A percentile compares a stretch with the other conserved stretches of the same genome.
Evolutionary conservation across 352 stramenopile species (phyloP).

Genomic region (Blastocystis sp.): DNA sequence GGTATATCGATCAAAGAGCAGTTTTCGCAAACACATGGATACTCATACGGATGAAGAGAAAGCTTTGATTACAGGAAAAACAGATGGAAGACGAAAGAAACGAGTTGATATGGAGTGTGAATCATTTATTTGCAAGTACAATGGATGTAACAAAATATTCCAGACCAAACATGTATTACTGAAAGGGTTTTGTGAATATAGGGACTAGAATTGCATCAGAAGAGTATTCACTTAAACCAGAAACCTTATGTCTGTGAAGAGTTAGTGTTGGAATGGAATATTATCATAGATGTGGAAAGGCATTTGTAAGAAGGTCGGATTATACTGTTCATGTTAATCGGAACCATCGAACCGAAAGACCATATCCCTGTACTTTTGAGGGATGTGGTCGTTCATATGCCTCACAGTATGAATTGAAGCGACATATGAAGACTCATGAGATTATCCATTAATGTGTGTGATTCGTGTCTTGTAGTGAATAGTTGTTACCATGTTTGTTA

Average conservation of each 20-base stretch:
- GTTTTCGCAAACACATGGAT: not conserved
- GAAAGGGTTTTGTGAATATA: not conserved
- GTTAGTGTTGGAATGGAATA: not conserved
- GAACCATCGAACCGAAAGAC: not conserved
- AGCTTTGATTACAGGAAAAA: not conserved
- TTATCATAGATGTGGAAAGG: constrained; percentile 25
- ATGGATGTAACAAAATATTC: not conserved
- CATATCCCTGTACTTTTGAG: constrained; percentile 28
- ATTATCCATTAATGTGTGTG: not conserved
- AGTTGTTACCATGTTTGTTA: constrained; percentile 25
- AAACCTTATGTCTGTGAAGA: constrained; percentile 41
- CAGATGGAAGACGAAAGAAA: not conserved
- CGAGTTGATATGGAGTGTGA: not conserved
- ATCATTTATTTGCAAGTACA: not conserved
- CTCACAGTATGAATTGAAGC: constrained; percentile 6
- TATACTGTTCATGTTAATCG: constrained; percentile 42
- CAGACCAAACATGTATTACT: constrained; percentile 3
- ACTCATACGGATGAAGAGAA: constrained; percentile 4
- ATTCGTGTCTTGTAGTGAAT: no score
- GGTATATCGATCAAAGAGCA: not conserved
- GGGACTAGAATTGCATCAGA: constrained; percentile 26
- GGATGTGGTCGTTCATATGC: constrained; percentile 36
- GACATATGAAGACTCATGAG: constrained; percentile 9
- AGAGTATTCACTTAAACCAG: constrained; percentile 10
- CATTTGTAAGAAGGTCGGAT: constrained; percentile 47